Base-by-base conservation (phyloP, 1,139 yeast genomes). In the Kodamaea derodonti region DNA sequence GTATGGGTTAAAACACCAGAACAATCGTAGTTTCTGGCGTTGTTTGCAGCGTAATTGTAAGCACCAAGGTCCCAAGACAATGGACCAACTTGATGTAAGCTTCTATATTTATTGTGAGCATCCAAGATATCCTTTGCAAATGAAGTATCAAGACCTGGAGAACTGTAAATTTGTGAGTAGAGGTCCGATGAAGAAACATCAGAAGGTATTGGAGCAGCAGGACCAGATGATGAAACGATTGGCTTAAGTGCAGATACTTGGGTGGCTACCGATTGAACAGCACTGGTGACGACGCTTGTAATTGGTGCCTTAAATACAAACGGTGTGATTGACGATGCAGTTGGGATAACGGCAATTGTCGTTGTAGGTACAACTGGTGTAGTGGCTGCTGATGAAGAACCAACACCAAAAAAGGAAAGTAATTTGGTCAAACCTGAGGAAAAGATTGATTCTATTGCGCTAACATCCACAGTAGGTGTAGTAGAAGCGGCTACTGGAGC, bases 1-100 rank as follows among this genome's bases (percentile, higher is more conserved):
- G 58, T 51, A 37, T 54, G 59, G 7, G 54, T 51, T 42, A 54
- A 46, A 3, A 43, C 43, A 8, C 58, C 58, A 3, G 55, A 49
- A 31, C 59, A 54, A 35, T 51, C 56, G 43, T 53, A 52, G 34
- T 41, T 46, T 40, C 48, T 41, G 12, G 59, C 59, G 28, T 49
- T 48, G 38, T 48, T 47, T 29, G 48, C 41, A 14, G 59, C 59
- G 33, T 51, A 54, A 24, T 42, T 34, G 48, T 49, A 51, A 3
- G 57, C 47, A 9, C 37, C 43, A 11, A 36, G 29, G 23, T 47
- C 47, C 59, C 59, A 54, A 2, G 54, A 31, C 31, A 54, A 49
- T 1, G 47, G 41, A 6, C 41, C 47, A n/a, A 46, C 52, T 10
- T 50, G 48, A 30, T 54, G 59, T 9, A 33, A 32, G 6, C 52